Conservation (phyloP, 805 yeast species). For the Metschnikowia kofuensis region DNA sequence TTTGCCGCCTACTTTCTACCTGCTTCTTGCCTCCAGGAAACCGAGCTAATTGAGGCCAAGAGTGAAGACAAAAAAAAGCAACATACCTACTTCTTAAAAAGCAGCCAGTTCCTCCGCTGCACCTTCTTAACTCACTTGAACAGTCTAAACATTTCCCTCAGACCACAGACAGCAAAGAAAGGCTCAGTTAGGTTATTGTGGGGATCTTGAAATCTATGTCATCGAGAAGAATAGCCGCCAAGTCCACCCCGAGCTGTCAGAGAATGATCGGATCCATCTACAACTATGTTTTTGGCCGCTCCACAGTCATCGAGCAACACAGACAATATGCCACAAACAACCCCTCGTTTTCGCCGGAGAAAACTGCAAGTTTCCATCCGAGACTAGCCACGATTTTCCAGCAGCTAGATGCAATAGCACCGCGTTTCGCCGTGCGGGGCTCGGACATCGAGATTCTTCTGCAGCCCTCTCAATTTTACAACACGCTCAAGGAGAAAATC, state of each 20-base stretch:
- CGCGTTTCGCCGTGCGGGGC: conserved; percentile 57
- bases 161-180: too few species aligned
- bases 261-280: conserved; percentile 20
- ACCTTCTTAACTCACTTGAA: too few species aligned
- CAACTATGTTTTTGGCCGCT: conserved; percentile 17
- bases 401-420: conserved; percentile 63
- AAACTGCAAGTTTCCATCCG: conserved; percentile 38
- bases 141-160: too few species aligned
- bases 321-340: conserved; percentile 27
- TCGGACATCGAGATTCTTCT: conserved; percentile 60
- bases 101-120: too few species aligned
- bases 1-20: too few species aligned
- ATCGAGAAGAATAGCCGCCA: neutral
- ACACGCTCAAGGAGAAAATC: conserved; percentile 60
- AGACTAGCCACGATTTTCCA: conserved; percentile 40
- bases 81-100: too few species aligned
- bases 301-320: conserved; percentile 9
- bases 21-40: too few species aligned
- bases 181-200: too few species aligned
- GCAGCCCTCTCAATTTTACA: conserved; percentile 73
- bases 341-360: conserved; percentile 18
- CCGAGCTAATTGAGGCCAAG: too few species aligned
- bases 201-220: conserved; percentile 1
- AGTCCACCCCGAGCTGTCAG: conserved; percentile 10
- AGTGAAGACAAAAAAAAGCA: too few species aligned